Base-by-base conservation (phyloP, 1,284 basidiomycete genomes). In the Irpex sp. region DNA sequence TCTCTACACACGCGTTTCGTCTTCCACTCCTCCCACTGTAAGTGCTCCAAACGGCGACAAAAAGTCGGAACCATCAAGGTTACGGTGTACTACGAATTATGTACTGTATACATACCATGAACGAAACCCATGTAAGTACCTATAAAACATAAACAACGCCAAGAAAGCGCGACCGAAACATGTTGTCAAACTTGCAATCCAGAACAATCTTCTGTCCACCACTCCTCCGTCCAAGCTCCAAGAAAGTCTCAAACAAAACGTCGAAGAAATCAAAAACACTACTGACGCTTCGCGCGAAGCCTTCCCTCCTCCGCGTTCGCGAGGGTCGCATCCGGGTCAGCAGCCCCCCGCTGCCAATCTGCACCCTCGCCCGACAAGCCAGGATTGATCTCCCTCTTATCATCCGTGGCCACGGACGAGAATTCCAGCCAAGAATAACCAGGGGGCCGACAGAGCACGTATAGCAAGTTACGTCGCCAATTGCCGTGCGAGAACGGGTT, bases 401-500 rank as follows among this genome's bases (percentile, higher is more conserved):
- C 91, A 72, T 89, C 84, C 55, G 84, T 88, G 63, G 81, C 86
- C 17, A 82, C 66, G 21, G 72, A 84, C 33, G 75, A 71, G 6
- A 81, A 79, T 66, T 88, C 78, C 47, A 92, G 70, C 89, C 89
- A 93, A 51, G 89, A 88, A 70, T 79, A 84, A 11, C 90, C 90
- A 26, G 78, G 76, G 1, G 92, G 88, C 35, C 91, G 79, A 75
- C 91, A 92, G 58, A 93, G 75, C 60, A 91, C 81, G 63, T 87
- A 85, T 46, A 82, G 74, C 53, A 90, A 68, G 72, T 93, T 93
- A 62, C 82, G 77, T 67, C 83, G 77, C 87, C 88, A 91, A 60
- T 74, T 85, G 46, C 89, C 88, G 71, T 91, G 88, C 61, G 88
- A 86, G 75, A 93, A 93, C 46, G 91, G 90, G 69, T 93, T 93